Evolutionary conservation across 495 filamentous ascomycete species (phyloP).

Genomic region (Geopyxis carbonaria): DNA sequence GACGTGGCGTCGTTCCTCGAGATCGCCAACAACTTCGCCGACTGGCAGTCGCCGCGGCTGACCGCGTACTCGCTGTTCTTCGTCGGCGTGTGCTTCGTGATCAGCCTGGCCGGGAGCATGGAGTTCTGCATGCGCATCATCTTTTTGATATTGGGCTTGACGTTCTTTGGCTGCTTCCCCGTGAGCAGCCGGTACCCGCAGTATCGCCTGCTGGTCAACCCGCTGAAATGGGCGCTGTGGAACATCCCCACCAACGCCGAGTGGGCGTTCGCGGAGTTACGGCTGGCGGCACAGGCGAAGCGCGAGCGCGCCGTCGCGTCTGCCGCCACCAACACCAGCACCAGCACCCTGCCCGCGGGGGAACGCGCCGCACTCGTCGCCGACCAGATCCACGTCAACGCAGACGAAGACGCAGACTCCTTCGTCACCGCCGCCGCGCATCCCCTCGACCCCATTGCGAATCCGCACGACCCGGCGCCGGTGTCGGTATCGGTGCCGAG

Average conservation of each 20-base stretch:
- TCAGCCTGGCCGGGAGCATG: conserved; percentile 23
- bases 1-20: conserved; percentile 32
- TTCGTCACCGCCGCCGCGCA: neutral
- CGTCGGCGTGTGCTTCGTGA: conserved; percentile 23
- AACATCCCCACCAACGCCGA: conserved; percentile 9
- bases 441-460: neutral
- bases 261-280: conserved; percentile 10
- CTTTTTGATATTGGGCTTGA: conserved; percentile 27
- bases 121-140: conserved; percentile 28
- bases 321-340: neutral
- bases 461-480: conserved; percentile 1
- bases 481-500: conserved; percentile 2
- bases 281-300: conserved; percentile 6
- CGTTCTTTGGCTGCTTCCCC: conserved; percentile 31
- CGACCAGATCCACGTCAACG: conserved; percentile 1
- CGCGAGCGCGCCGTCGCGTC: neutral
- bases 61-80: conserved; percentile 27
- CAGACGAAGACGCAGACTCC: conserved; percentile 4
- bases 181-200: conserved; percentile 29
- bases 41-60: conserved; percentile 28
- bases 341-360: neutral
- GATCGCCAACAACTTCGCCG: conserved; percentile 31
- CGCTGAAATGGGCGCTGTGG: conserved; percentile 31
- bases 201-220: conserved; percentile 30
- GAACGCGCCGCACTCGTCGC: neutral